Base-by-base conservation (phyloP, 345 rosid species). In the Gossypium bickii region DNA sequence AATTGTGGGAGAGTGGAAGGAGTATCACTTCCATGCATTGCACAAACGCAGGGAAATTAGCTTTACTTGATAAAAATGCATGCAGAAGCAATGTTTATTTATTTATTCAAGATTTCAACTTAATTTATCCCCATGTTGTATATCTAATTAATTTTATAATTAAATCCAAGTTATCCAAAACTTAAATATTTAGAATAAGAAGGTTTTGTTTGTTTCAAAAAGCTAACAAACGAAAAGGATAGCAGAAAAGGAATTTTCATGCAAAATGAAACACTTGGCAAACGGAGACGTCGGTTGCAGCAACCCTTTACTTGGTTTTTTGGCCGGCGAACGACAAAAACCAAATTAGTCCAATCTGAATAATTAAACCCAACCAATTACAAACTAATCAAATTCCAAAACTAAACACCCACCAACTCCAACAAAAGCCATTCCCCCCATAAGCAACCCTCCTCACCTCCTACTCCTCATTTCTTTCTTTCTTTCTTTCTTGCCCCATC, bases 281-380 rank as follows among this genome's bases (percentile, higher is more conserved):
- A n/a, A 10, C 41, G 13, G 38, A 47, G 22, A 38, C 69, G 63
- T 81, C 80, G 67, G 47, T 60, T 27, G 29, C 29, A 4, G 72
- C 55, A 77, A 72, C 74, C 38, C 74, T 69, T 74, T 81, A 79
- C 84, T 59, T 73, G 12, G 58, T 22, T 25, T 27, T 67, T 49
- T 44, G 75, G 67, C 83, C 71, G 84, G 81, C 83, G 60, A 41
- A 25, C 51, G 43, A 45, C 62, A 58, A 52, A 51, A 71, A 24
- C 22, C 72, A 15, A 44, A 24, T 64, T 48, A 27, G 15, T 47
- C 9, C 13, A 59, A 47, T 45, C 55, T 47, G 20, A 68, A 15
- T 49, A 48, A 48, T 27, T 49, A 49, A 49, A 68, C 24, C 18
- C 41, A 12, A 34, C 15, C 34, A 7, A 17, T 25, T 41, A 16